Evolutionary conservation across 2,329 filamentous ascomycete genomes (phyloP).

Genomic region (Mycosphaerella arachidis): DNA sequence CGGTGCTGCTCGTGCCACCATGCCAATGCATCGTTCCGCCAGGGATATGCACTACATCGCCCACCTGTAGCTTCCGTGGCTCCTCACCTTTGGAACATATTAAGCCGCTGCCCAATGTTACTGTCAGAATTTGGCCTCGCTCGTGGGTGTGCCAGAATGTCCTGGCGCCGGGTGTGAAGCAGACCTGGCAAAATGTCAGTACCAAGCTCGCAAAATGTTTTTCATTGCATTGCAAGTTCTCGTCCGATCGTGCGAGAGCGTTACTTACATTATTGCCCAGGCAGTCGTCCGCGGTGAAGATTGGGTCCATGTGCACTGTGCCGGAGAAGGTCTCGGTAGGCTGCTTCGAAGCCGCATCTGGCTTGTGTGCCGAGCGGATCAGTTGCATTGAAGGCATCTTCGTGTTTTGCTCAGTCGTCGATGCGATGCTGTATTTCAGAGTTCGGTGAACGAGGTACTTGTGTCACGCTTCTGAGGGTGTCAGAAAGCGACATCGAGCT

Average conservation of each 20-base stretch:
- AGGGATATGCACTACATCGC: constrained; percentile 41
- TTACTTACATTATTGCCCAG: constrained; percentile 29
- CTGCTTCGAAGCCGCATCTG: constrained; percentile 22
- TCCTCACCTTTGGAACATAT: constrained; percentile 41
- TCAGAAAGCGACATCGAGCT: not conserved
- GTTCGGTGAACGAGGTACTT: constrained; percentile 4
- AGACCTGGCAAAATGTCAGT: constrained; percentile 29
- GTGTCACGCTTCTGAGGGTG: not conserved
- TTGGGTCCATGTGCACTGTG: constrained; percentile 29
- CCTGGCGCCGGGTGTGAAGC: constrained; percentile 41
- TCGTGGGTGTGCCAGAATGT: constrained; percentile 46
- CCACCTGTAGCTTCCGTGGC: constrained; percentile 36
- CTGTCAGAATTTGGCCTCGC: constrained; percentile 41
- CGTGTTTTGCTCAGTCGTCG: not conserved
- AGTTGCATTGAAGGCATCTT: constrained; percentile 20
- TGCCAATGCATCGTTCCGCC: constrained; percentile 45
- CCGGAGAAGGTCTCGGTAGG: constrained; percentile 29
- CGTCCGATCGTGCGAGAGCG: not conserved
- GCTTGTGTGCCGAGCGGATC: constrained; percentile 27
- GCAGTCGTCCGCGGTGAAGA: constrained; percentile 32
- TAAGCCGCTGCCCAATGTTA: constrained; percentile 40
- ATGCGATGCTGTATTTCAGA: constrained; percentile 18
- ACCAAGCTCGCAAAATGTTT: too few relatives aligned
- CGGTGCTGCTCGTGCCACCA: constrained; percentile 38
- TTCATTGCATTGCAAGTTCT: not conserved